These are phyloP conservation scores for Mortierella sp. DNA, from an alignment of 371 early-diverging fungal genomes.

Conservation along the genomic window DNA sequence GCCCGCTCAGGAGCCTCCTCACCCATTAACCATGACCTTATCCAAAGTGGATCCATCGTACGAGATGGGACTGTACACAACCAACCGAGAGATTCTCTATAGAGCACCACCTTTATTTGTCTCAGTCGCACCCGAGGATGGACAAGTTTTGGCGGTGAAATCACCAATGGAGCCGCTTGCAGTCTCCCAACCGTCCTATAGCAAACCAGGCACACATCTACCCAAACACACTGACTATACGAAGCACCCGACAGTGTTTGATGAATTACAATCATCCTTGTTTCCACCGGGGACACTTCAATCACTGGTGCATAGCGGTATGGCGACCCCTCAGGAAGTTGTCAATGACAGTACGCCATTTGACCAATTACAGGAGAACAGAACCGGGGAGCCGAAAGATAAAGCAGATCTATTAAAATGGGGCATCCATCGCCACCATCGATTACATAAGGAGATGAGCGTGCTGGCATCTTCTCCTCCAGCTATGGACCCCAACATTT, in stretches of 20 bases:
- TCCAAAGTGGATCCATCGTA: background rate
- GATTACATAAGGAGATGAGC: constrained; percentile 37
- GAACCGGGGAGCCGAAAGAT: background rate
- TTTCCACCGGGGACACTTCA: constrained; percentile 42
- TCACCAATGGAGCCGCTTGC: constrained; percentile 17
- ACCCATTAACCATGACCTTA: constrained; percentile 10
- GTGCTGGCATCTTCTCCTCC: constrained; percentile 39
- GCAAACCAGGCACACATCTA: constrained; percentile 8
- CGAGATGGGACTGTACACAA: constrained; percentile 4
- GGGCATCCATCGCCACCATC: constrained; percentile 24
- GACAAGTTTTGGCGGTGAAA: background rate
- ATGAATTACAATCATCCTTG: constrained; percentile 39
- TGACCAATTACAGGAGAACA: constrained; percentile 8
- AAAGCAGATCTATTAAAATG: constrained; percentile 19
- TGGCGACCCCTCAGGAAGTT: constrained; percentile 39
- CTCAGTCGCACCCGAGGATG: constrained; percentile 13
- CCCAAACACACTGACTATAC: constrained; percentile 40
- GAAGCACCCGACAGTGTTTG: constrained; percentile 46
- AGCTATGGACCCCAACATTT: constrained; percentile 44
- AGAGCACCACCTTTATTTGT: constrained; percentile 34
- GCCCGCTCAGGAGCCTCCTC: constrained; percentile 9
- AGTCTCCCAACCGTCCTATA: constrained; percentile 15
- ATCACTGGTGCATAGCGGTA: constrained; percentile 23
- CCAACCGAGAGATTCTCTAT: constrained; percentile 47
- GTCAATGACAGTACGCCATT: constrained; percentile 32